Evolutionary conservation across 345 rosid species (phyloP).

Genomic region (Rubroshorea leprosula): DNA sequence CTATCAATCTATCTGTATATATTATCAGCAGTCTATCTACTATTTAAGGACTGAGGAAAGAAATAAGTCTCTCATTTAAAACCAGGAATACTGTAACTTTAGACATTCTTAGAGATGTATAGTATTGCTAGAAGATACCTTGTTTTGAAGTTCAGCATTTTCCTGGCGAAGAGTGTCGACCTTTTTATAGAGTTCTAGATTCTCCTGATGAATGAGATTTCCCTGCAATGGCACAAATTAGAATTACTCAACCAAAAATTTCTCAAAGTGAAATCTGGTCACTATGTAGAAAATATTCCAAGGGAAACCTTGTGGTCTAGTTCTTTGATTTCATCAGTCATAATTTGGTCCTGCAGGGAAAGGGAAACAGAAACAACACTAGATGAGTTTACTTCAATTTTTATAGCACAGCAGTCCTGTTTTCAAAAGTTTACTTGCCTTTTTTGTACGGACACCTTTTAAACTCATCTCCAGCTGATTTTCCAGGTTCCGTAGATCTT

Average conservation of each 20-base stretch:
- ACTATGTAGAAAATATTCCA: conserved; percentile 1
- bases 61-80: too few relatives aligned
- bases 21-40: too few relatives aligned
- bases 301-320: conserved; percentile 48
- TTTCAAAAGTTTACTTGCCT: conserved; percentile 30
- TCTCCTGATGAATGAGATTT: conserved; percentile 49
- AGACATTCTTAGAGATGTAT: too few relatives aligned
- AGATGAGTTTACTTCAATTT: background rate
- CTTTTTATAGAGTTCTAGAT: conserved; percentile 41
- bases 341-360: conserved; percentile 47
- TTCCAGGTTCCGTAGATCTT: conserved; percentile 61
- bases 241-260: conserved; percentile 3
- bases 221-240: conserved; percentile 37
- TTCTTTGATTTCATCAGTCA: conserved; percentile 49
- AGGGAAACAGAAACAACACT: background rate
- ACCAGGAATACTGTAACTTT: too few relatives aligned
- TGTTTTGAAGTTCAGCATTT: conserved; percentile 42
- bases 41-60: too few relatives aligned
- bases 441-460: conserved; percentile 51
- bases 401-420: background rate
- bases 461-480: conserved; percentile 64
- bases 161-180: conserved; percentile 39
- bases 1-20: too few relatives aligned
- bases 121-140: too few relatives aligned
- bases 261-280: background rate